phyloP scores from a whole-genome alignment of 192 early-diverging fungal genomes.

The Radiomyces spectabilis region DNA sequence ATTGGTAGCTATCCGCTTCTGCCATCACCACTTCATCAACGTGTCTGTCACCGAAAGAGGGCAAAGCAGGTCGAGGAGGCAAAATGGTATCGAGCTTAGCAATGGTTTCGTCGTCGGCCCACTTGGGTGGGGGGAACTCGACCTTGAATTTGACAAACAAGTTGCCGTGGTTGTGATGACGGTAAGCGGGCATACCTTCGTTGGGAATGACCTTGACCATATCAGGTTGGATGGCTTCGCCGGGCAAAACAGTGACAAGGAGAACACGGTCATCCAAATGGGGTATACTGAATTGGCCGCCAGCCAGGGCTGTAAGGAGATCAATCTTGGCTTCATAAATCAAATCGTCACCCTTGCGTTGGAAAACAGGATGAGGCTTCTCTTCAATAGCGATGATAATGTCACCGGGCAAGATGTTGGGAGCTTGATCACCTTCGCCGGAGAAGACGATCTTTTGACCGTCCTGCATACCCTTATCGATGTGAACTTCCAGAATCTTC shows the following conservation, averaged over 20 bases:
- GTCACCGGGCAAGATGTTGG: constrained; percentile 88
- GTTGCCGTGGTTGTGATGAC: constrained; percentile 82
- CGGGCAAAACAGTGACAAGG: constrained; percentile 80
- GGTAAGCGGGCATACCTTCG: constrained; percentile 94
- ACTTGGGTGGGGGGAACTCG: constrained; percentile 81
- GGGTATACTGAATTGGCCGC: constrained; percentile 82
- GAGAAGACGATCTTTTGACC: constrained; percentile 89
- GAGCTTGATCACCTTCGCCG: constrained; percentile 94
- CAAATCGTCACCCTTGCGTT: constrained; percentile 88
- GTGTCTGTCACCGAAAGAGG: constrained; percentile 37
- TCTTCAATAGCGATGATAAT: constrained; percentile 94
- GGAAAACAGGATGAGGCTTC: constrained; percentile 84
- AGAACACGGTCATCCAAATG: constrained; percentile 91
- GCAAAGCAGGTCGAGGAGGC: constrained; percentile 60
- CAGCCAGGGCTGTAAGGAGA: constrained; percentile 89
- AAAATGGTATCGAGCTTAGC: constrained; percentile 72
- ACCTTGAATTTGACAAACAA: constrained; percentile 90
- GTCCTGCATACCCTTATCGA: constrained; percentile 95
- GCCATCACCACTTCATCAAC: constrained; percentile 79
- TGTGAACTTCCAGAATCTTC: constrained; percentile 93
- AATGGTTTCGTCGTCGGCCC: constrained; percentile 62
- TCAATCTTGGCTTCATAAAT: constrained; percentile 90
- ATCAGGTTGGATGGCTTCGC: constrained; percentile 90
- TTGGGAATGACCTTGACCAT: constrained; percentile 70
- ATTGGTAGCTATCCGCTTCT: constrained; percentile 5